Conservation (phyloP, 768 basidiomycete species). For the Mycena metata region DNA sequence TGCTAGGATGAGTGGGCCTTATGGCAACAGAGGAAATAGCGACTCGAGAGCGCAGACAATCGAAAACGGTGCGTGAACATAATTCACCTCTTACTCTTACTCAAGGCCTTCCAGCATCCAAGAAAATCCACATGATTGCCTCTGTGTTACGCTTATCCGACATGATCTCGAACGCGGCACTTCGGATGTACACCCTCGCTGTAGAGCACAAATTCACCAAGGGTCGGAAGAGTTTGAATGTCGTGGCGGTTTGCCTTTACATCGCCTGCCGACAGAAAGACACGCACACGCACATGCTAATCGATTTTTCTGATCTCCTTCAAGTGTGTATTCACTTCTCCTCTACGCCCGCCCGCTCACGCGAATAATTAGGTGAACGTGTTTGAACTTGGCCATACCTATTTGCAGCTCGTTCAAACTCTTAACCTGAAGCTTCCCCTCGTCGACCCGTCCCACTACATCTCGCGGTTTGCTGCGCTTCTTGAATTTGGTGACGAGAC, state of each 20-base stretch:
- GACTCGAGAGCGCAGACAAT: slow-evolving; percentile 95
- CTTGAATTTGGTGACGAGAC: slow-evolving; percentile 98
- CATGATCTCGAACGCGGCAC: slow-evolving; percentile 83
- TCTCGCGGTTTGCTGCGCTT: slow-evolving; percentile 92
- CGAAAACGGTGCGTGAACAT: slow-evolving; percentile 75
- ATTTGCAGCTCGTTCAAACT: slow-evolving; percentile 92
- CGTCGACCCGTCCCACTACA: slow-evolving; percentile 97
- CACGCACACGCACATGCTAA: slow-evolving; percentile 95
- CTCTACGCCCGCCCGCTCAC: slow-evolving; percentile 3
- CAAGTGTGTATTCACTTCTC: slow-evolving; percentile 63
- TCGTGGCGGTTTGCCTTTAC: slow-evolving; percentile 96
- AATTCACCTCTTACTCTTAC: neutral
- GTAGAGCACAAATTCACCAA: slow-evolving; percentile 96
- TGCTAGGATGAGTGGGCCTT: slow-evolving; percentile 85
- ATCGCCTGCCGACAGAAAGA: slow-evolving; percentile 93
- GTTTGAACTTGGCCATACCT: slow-evolving; percentile 95
- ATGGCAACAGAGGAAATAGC: slow-evolving; percentile 82
- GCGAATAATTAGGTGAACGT: slow-evolving; percentile 83
- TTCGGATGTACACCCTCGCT: slow-evolving; percentile 91
- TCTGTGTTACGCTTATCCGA: slow-evolving; percentile 84
- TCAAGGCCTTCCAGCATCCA: slow-evolving; percentile 67
- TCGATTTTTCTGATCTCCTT: slow-evolving; percentile 97
- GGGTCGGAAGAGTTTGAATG: slow-evolving; percentile 91
- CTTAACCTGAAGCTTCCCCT: slow-evolving; percentile 88
- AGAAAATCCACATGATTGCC: slow-evolving; percentile 87